Conservation (phyloP, 2,329 filamentous ascomycete genomes). For the Aspergillus quadrilineatus region DNA sequence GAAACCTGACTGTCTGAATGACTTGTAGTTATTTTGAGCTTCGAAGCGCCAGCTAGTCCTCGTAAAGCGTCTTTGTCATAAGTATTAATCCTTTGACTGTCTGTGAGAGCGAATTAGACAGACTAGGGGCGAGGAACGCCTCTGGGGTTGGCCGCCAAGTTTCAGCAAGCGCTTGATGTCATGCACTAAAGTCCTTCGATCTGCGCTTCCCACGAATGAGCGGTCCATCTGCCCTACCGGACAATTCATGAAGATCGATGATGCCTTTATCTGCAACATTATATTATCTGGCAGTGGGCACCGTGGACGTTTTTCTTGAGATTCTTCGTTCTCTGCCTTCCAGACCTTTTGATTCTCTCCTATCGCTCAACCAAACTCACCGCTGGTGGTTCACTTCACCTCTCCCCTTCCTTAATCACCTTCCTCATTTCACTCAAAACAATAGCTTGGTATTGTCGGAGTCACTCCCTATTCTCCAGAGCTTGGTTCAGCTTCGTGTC, state of each 20-base stretch:
- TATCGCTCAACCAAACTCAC: neutral
- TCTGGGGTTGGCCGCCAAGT: conserved; percentile 20
- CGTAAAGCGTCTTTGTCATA: neutral
- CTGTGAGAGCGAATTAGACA: neutral
- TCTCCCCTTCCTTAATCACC: neutral
- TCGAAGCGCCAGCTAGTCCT: conserved; percentile 3
- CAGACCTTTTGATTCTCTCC: neutral
- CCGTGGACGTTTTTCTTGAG: neutral
- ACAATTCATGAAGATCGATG: conserved; percentile 14
- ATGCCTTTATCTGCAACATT: conserved; percentile 21
- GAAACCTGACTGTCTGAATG: neutral
- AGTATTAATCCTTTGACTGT: conserved; percentile 2
- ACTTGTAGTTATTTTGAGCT: conserved; percentile 7
- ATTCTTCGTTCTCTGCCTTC: conserved; percentile 11
- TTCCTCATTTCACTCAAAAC: neutral
- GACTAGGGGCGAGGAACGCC: conserved; percentile 8
- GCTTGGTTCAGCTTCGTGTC: neutral
- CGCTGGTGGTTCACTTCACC: neutral
- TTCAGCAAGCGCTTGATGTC: conserved; percentile 41
- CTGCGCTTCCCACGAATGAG: conserved; percentile 29
- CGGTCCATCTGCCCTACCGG: neutral
- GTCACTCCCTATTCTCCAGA: neutral
- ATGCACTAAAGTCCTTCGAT: conserved; percentile 22
- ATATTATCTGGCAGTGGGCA: neutral
- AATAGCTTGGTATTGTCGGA: neutral